Percentiles rank a stretch among this genome's conserved stretches.
phyloP scores from a whole-genome alignment of 2,329 filamentous ascomycete genomes.

The Arthrobotrys iridis region DNA sequence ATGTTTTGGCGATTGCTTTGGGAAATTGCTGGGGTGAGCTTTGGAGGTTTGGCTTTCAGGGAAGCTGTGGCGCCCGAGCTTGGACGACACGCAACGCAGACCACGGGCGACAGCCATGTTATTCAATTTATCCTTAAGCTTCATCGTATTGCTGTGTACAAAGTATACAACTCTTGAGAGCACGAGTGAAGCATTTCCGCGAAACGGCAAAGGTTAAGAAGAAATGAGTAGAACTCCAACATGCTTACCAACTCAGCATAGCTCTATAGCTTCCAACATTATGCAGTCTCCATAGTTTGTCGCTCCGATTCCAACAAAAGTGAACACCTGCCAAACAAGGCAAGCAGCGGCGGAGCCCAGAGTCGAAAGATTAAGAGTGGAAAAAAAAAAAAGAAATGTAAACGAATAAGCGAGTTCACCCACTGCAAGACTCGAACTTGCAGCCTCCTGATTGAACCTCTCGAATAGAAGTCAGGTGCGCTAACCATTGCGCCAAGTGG shows the following conservation, averaged over 20 bases:
- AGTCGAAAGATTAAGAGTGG: background rate
- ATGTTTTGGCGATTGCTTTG: constrained; percentile 19
- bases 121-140: no score
- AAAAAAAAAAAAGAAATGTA: constrained; percentile 3
- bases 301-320: constrained; percentile 7
- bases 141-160: no score
- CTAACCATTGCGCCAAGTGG: constrained; percentile 48
- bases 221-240: no score
- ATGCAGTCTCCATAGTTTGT: no score
- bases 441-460: constrained; percentile 33
- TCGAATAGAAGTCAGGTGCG: constrained; percentile 43
- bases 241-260: no score
- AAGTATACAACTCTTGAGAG: background rate
- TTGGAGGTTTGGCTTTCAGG: constrained; percentile 17
- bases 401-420: constrained; percentile 26
- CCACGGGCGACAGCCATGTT: background rate
- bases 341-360: background rate
- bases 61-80: constrained; percentile 27
- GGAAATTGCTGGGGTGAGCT: constrained; percentile 40
- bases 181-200: background rate
- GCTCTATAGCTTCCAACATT: no score
- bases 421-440: constrained; percentile 43
- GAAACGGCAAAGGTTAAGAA: background rate
- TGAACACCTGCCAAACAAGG: background rate
- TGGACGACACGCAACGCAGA: constrained; percentile 30